Evolutionary conservation across 202 grass and related monocot genomes (phyloP), one percentile per base, ranked within the genome.

Genomic region (Schoenoplectus tabernaemontani): DNA sequence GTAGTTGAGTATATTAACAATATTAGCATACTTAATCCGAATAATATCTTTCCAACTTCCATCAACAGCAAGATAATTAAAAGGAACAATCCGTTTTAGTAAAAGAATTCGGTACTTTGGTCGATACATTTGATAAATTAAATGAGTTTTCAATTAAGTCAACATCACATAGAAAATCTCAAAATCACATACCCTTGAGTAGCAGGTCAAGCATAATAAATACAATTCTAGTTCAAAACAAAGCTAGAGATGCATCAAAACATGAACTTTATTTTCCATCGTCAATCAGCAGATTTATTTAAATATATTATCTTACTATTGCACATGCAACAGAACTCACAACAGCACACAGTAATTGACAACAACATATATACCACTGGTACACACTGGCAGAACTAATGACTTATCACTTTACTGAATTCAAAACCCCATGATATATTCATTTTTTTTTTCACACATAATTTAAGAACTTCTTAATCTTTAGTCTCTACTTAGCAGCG

Each of bases 401-500:
- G 16, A 65, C 17, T 22, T 0, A 23, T 24, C 32, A 38, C 13
- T n/a, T n/a, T 17, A 65, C n/a, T n/a, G 33, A 66, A 15, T 13
- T 9, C 10, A 24, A 69, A 69, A 3, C 19, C 4, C 36, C 65
- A 69, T 69, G 3, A 67, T 34, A n/a, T n/a, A n/a, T n/a, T n/a
- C n/a, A 9, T 44, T 69, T 44, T 13, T 69, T 39, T 39, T 17
- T 66, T 33, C 63, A 41, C 4, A 20, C 36, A 22, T 66, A 20
- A 38, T 66, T 20, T 7, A 41, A 24, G 20, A 76, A 4, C 46
- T 24, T 28, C n/a, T 76, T 47, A 37, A 2, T 57, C 72, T 76
- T 22, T 41, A 36, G 24, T 92, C 85, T 11, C 13, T 15, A 3
- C 48, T n/a, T 51, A 93, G 81, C 83, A 90, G 37, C 62, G 80